Evolutionary conservation across 129 eudicot genomes (phyloP).

Genomic region (Tagetes erecta): DNA sequence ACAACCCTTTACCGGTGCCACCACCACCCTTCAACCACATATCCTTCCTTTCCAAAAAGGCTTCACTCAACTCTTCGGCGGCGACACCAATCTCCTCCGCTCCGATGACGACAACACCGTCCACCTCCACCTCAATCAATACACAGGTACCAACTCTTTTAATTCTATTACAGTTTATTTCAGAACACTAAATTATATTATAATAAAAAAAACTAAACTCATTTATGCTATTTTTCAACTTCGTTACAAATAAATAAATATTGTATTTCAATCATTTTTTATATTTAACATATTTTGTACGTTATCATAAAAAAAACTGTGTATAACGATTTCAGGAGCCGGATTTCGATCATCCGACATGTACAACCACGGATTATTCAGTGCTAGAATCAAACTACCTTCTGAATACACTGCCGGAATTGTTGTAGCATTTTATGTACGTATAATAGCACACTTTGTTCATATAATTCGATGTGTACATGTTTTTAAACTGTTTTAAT

Average conservation of each 20-base stretch:
- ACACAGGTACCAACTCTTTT: slow-evolving; percentile 48
- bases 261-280: too few relatives aligned
- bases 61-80: slow-evolving; percentile 69
- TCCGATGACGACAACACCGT: slow-evolving; percentile 53
- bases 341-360: slow-evolving; percentile 77
- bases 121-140: slow-evolving; percentile 72
- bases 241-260: too few relatives aligned
- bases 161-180: background rate
- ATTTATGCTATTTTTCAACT: too few relatives aligned
- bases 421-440: slow-evolving; percentile 90
- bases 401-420: slow-evolving; percentile 86
- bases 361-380: slow-evolving; percentile 83
- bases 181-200: too few relatives aligned
- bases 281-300: too few relatives aligned
- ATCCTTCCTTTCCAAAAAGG: slow-evolving; percentile 57
- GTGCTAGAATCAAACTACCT: slow-evolving; percentile 84
- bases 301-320: too few relatives aligned
- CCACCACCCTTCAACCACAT: slow-evolving; percentile 2
- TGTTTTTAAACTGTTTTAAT: background rate
- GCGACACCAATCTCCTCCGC: slow-evolving; percentile 53
- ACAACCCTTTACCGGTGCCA: slow-evolving; percentile 26
- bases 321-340: slow-evolving; percentile 53
- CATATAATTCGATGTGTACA: background rate
- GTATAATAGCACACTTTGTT: background rate
- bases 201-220: too few relatives aligned